Evolutionary conservation across 1,284 basidiomycete genomes (phyloP), one percentile per base, ranked within the genome.

Genomic region (Cryptococcus amylolentus): DNA sequence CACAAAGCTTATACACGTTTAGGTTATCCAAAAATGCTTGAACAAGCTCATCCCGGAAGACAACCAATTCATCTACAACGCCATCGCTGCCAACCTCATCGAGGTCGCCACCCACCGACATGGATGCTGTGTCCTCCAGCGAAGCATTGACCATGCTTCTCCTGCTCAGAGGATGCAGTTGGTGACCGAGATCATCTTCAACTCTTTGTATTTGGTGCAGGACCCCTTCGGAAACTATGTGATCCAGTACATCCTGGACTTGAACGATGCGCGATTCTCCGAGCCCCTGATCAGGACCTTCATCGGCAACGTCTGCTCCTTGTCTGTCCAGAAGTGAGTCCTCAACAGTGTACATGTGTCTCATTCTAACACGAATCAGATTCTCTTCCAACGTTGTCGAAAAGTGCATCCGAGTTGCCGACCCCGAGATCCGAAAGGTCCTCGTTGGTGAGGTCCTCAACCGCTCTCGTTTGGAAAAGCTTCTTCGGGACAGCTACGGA

Each of bases 61-160:
- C 78, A 98, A 98, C 78, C 94, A 97, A 84, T 99, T 98, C 80
- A 98, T 99, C 72, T 99, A 98, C 81, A 98, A 98, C 70, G 96
- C 96, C 54, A 96, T 99, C 42, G 96, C 96, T 35, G 89, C 91
- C 37, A 96, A 98, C 80, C 97, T 96, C 69, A 92, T 99, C 54
- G 96, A 99, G 79, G 96, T 99, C 57, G 96, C 96, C 14, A 98
- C 96, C 48, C 96, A 99, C 75, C 91, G 96, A 64, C 96, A 99
- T 70, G 96, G 96, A 14, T 98, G 96, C 80, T 98, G 96, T 75
- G 96, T 99, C 51, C 82, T 99, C 46, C 96, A 99, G 79, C 86
- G 96, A 59, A 98, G 95, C 79, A 93, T 99, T 67, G 96, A 99
- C 77, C 96, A 98, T 72, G 96, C 96, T 2, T 95, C 67, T 26